Conservation (phyloP, 345 rosid genomes). For the Microthlaspi erraticum region DNA sequence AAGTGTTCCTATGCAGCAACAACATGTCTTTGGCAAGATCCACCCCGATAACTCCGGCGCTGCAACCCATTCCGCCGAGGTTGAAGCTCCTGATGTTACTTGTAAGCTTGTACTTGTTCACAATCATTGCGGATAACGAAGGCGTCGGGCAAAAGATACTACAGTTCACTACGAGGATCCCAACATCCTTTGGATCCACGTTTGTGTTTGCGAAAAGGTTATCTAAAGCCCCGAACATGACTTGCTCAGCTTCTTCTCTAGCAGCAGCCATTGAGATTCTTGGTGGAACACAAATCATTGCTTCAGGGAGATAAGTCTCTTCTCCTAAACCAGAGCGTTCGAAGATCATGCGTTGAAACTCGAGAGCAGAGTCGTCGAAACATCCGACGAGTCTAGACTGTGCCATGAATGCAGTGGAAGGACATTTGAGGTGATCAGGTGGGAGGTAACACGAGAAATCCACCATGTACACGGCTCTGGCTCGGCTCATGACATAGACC, state of each 20-base stretch:
- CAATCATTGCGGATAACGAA: conserved; percentile 57
- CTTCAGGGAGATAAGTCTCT: too few relatives aligned
- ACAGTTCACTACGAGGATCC: conserved; percentile 57
- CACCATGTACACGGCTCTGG: conserved; percentile 53
- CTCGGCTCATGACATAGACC: conserved; percentile 50
- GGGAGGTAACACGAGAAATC: conserved; percentile 55
- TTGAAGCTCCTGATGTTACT: conserved; percentile 56
- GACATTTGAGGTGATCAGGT: conserved; percentile 41
- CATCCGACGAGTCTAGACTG: conserved; percentile 47
- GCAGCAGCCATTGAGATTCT: too few relatives aligned
- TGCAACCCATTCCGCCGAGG: conserved; percentile 64
- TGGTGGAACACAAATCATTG: too few relatives aligned
- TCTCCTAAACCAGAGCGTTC: too few relatives aligned
- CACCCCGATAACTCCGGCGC: conserved; percentile 55
- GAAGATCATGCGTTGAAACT: conserved; percentile 56
- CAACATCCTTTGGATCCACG: conserved; percentile 55
- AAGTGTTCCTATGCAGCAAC: conserved; percentile 47
- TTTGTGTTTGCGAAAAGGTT: too few relatives aligned
- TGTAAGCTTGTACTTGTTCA: conserved; percentile 55
- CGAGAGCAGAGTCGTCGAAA: conserved; percentile 50
- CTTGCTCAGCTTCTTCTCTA: too few relatives aligned
- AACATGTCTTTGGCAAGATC: conserved; percentile 58
- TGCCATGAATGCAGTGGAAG: conserved; percentile 45
- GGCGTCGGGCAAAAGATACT: conserved; percentile 60
- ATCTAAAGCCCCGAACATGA: too few relatives aligned